Conservation (phyloP, 768 basidiomycete genomes). For the Candolleomyces aberdarensis region DNA sequence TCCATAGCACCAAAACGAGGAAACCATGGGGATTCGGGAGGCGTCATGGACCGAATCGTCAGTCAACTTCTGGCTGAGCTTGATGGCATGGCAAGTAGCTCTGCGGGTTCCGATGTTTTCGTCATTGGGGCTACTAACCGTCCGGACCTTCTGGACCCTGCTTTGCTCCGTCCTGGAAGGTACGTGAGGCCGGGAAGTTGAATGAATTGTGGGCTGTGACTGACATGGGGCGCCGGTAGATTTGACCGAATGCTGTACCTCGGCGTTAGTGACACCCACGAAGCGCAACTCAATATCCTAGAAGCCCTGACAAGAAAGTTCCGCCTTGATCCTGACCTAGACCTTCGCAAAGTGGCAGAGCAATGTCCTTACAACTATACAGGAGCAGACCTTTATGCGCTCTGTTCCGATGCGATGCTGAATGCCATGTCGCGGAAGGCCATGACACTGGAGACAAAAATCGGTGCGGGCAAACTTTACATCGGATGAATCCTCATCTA, state of each 20-base stretch:
- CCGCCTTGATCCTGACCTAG: slow-evolving; percentile 64
- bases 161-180: slow-evolving; percentile 86
- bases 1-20: slow-evolving; percentile 93
- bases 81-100: slow-evolving; percentile 78
- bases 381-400: slow-evolving; percentile 96
- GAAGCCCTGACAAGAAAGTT: slow-evolving; percentile 93
- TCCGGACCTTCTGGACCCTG: slow-evolving; percentile 88
- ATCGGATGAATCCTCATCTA: background rate
- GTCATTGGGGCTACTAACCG: slow-evolving; percentile 96
- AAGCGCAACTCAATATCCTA: slow-evolving; percentile 82
- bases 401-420: slow-evolving; percentile 95
- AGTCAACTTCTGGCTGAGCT: slow-evolving; percentile 92
- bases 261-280: slow-evolving; percentile 84
- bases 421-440: slow-evolving; percentile 93
- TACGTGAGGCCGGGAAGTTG: slow-evolving; percentile 26
- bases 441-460: slow-evolving; percentile 67
- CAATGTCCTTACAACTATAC: slow-evolving; percentile 91
- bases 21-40: slow-evolving; percentile 93
- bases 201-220: background rate
- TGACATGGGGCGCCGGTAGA: slow-evolving; percentile 37
- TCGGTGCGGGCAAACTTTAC: slow-evolving; percentile 43
- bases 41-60: slow-evolving; percentile 97
- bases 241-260: slow-evolving; percentile 98
- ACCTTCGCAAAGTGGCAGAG: slow-evolving; percentile 61
- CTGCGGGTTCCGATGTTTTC: slow-evolving; percentile 70